Evolutionary conservation across 768 basidiomycete genomes (phyloP).

Genomic region (Russula lepida): DNA sequence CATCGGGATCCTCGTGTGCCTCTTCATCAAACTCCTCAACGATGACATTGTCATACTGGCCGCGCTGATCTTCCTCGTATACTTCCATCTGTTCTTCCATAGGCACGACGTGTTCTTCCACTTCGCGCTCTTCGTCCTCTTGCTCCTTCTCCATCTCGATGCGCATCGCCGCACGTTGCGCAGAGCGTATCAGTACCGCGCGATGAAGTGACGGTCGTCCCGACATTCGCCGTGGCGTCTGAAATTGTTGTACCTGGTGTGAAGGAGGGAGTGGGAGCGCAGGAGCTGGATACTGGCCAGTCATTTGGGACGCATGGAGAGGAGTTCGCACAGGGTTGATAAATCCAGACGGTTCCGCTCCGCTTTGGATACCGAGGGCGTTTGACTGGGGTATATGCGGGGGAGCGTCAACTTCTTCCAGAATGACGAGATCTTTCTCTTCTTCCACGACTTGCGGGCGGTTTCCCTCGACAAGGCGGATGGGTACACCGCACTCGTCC

Average conservation of each 20-base stretch:
- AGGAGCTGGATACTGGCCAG: constrained; percentile 4
- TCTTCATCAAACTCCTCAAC: constrained; percentile 13
- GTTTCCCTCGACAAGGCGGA: constrained; percentile 57
- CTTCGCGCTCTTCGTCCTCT: constrained; percentile 35
- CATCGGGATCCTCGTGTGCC: constrained; percentile 25
- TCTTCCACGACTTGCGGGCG: constrained; percentile 63
- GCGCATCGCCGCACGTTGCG: constrained; percentile 49
- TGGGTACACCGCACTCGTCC: constrained; percentile 37
- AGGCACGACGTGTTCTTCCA: constrained; percentile 12
- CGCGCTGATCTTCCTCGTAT: constrained; percentile 13
- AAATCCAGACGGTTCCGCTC: background rate
- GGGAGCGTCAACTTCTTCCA: constrained; percentile 51
- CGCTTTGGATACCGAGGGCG: constrained; percentile 14
- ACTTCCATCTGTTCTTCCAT: constrained; percentile 21
- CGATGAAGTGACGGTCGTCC: constrained; percentile 50
- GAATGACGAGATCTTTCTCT: constrained; percentile 59
- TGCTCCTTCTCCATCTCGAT: constrained; percentile 45
- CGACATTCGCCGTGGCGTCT: constrained; percentile 23
- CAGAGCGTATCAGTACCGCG: constrained; percentile 61
- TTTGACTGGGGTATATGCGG: constrained; percentile 13
- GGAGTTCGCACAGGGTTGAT: constrained; percentile 13
- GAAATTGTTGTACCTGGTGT: constrained; percentile 19
- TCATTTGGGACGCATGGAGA: constrained; percentile 7
- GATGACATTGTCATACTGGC: constrained; percentile 11
- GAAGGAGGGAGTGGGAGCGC: constrained; percentile 20